A percentile compares a stretch with the other conserved stretches of the same genome.
phyloP scores from a whole-genome alignment of 192 early-diverging fungal genomes.

The Linnemannia exigua region DNA sequence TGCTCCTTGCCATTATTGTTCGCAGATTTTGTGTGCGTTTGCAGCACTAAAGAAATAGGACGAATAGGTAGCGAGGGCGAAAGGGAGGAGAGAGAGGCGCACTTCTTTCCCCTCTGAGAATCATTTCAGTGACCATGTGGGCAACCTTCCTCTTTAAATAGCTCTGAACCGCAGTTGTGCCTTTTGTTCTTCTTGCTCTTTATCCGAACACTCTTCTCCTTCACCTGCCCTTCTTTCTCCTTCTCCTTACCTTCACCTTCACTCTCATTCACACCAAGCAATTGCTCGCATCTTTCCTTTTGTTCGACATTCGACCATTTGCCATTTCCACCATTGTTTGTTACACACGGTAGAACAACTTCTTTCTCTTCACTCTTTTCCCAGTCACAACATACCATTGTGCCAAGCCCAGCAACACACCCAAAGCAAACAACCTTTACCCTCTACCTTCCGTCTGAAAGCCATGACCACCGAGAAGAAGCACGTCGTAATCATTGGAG shows the following conservation, averaged over 20 bases:
- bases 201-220: background rate
- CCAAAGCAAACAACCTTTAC: background rate
- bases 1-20: background rate
- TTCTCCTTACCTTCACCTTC: background rate
- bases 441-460: background rate
- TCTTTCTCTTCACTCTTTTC: background rate
- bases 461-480: constrained; percentile 30
- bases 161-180: background rate
- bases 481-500: constrained; percentile 55
- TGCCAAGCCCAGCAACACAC: background rate
- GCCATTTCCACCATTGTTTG: background rate
- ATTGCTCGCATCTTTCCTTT: background rate
- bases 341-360: constrained; percentile 5
- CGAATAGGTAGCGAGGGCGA: background rate
- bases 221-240: background rate
- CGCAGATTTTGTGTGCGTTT: too few species aligned
- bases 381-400: background rate
- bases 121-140: background rate
- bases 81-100: background rate
- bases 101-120: background rate
- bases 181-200: background rate
- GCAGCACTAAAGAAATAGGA: background rate
- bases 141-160: constrained; percentile 1
- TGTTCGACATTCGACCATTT: background rate
- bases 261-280: background rate